Percentiles rank a stretch among this genome's conserved stretches.
phyloP scores from a whole-genome alignment of 345 rosid species.

The Pistacia integerrima region DNA sequence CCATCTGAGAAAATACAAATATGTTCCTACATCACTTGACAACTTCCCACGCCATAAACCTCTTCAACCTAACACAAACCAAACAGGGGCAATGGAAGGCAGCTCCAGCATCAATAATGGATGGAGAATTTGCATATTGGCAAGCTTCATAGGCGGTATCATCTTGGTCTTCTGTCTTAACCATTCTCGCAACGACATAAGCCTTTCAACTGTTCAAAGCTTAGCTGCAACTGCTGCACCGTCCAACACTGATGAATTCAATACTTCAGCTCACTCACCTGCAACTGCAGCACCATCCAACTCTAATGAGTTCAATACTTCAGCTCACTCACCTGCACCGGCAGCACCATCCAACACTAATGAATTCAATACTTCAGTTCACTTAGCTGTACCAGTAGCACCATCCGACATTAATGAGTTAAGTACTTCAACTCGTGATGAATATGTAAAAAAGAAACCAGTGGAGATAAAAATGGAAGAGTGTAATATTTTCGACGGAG shows the following conservation, averaged over 20 bases:
- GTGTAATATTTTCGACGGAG: conserved; percentile 51
- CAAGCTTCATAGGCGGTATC: conserved; percentile 33
- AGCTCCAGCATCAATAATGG: conserved; percentile 19
- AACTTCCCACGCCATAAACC: conserved; percentile 3
- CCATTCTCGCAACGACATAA: not conserved
- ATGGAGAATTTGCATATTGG: conserved; percentile 41
- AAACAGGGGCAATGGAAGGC: conserved; percentile 19
- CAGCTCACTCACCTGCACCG: not conserved
- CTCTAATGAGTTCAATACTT: not conserved
- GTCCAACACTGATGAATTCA: not conserved
- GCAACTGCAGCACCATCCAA: not conserved
- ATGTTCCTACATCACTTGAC: not conserved
- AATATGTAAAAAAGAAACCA: not conserved
- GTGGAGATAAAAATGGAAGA: conserved; percentile 2
- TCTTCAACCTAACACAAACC: not conserved
- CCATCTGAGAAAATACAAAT: no score
- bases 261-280: not conserved
- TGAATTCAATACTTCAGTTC: not conserved
- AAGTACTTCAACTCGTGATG: not conserved
- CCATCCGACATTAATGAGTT: not conserved
- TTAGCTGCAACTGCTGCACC: not conserved
- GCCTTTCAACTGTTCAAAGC: conserved; percentile 21
- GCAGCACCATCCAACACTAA: not conserved
- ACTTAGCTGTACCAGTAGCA: not conserved
- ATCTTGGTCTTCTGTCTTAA: conserved; percentile 21